phyloP scores from a whole-genome alignment of 805 yeast species.

The Brettanomyces anomalus region DNA sequence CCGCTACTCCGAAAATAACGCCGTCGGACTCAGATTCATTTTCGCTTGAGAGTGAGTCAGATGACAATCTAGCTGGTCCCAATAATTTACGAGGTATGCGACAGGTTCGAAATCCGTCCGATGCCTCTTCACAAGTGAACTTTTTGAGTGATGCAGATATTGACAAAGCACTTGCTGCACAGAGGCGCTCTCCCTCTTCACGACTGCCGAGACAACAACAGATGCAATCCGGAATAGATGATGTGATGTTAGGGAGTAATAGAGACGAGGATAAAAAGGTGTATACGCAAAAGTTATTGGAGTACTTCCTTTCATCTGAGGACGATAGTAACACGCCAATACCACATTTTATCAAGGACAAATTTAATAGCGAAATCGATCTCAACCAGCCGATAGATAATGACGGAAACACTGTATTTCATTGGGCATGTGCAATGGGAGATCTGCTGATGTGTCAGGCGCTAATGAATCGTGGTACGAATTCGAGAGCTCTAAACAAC shows the following conservation, averaged over 20 bases:
- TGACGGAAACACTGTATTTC: slow-evolving; percentile 90
- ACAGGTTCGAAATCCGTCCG: not conserved
- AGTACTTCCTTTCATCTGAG: slow-evolving; percentile 48
- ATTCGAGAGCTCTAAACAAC: slow-evolving; percentile 47
- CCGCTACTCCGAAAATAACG: slow-evolving; percentile 2
- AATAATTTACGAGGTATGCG: not conserved
- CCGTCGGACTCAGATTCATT: slow-evolving; percentile 7
- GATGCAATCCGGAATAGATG: not conserved
- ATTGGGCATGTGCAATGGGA: slow-evolving; percentile 98
- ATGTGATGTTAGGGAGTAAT: not conserved
- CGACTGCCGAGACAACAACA: not conserved
- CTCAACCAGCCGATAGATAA: slow-evolving; percentile 80
- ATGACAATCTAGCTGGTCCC: not conserved
- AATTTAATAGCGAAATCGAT: slow-evolving; percentile 44
- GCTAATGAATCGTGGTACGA: slow-evolving; percentile 67
- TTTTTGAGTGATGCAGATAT: slow-evolving; percentile 45
- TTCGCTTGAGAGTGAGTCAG: slow-evolving; percentile 6
- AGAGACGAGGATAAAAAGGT: slow-evolving; percentile 24
- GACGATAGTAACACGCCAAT: slow-evolving; percentile 29
- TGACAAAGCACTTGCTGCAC: not conserved
- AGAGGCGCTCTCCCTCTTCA: slow-evolving; percentile 2
- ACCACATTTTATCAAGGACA: slow-evolving; percentile 62
- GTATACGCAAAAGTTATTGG: slow-evolving; percentile 38
- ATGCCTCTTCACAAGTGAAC: slow-evolving; percentile 40
- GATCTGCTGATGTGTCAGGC: slow-evolving; percentile 69